These are phyloP conservation scores for Apiospora saccharicola DNA, from an alignment of 2,329 filamentous ascomycete genomes.

Conservation along the genomic window DNA sequence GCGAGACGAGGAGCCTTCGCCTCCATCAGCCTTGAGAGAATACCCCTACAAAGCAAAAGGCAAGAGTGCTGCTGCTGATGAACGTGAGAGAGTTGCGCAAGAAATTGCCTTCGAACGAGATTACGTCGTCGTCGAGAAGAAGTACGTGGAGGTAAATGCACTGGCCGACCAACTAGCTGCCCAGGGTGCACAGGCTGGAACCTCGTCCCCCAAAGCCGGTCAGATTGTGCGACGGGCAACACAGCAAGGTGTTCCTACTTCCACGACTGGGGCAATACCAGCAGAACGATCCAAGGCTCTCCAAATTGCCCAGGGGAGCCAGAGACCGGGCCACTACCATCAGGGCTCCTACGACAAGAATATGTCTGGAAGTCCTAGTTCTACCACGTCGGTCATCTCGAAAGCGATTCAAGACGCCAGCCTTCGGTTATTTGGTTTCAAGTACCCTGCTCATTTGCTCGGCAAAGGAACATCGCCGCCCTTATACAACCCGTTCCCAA, in stretches of 20 bases:
- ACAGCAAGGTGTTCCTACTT: slow-evolving; percentile 75
- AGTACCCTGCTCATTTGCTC: slow-evolving; percentile 67
- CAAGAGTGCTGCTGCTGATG: slow-evolving; percentile 49
- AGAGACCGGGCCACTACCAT: slow-evolving; percentile 73
- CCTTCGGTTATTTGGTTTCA: slow-evolving; percentile 74
- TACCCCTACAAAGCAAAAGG: slow-evolving; percentile 42
- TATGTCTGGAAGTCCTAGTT: slow-evolving; percentile 73
- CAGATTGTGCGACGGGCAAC: slow-evolving; percentile 79
- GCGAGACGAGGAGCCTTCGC: slow-evolving; percentile 42
- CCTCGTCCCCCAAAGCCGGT: slow-evolving; percentile 62
- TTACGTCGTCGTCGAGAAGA: slow-evolving; percentile 95
- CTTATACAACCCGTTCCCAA: slow-evolving; percentile 82
- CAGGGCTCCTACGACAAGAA: slow-evolving; percentile 80
- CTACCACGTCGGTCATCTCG: slow-evolving; percentile 88
- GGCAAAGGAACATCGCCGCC: slow-evolving; percentile 76
- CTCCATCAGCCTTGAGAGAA: slow-evolving; percentile 46
- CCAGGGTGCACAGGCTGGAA: slow-evolving; percentile 62
- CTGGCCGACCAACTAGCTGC: slow-evolving; percentile 94
- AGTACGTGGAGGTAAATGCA: slow-evolving; percentile 94
- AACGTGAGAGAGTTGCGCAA: slow-evolving; percentile 77
- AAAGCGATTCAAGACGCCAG: slow-evolving; percentile 96
- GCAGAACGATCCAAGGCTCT: slow-evolving; percentile 74
- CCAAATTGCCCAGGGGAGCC: slow-evolving; percentile 74
- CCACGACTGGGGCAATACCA: slow-evolving; percentile 73
- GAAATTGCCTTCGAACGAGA: slow-evolving; percentile 92